Base-by-base conservation (phyloP, 2,329 filamentous ascomycete genomes). In the Aspergillus brasiliensis region DNA sequence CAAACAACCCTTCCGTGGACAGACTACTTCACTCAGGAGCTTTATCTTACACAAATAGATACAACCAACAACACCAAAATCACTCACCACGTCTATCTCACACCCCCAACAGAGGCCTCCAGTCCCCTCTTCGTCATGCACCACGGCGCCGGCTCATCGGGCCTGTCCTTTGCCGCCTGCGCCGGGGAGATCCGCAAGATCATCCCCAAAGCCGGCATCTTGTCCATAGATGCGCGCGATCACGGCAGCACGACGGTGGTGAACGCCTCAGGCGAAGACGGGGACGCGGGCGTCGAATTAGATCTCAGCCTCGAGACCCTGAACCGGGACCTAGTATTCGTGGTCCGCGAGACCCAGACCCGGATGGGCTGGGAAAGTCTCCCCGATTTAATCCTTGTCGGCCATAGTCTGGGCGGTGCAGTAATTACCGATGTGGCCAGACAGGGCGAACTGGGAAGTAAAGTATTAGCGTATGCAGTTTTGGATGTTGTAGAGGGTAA, bases 111-210 rank as follows among this genome's bases (percentile, higher is more conserved):
- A 1, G 87, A 84, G 38, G 84, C 84, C 62, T 91, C 90, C 0
- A 28, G 52, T 17, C 92, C 94, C 0, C 81, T 99, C 5, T 93
- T 99, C 75, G 89, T 98, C 61, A 91, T 91, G 78, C 95, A 99
- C 73, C 95, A 99, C 77, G 95, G 95, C 40, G 95, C 91, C 42
- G 95, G 95, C 15, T 96, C 93, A 3, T 97, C 93, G 0, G 96
- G 91, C 6, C 84, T 98, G 60, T 96, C 92, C 2, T 99, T 98
- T 77, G 93, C 93, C 5, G 83, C 91, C 3, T 87, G 96, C 62
- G 87, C 89, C 2, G 83, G 86, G 47, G 90, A 96, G 73, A 87
- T 98, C 62, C 85, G 88, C 56, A 91, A 89, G 73, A 82, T 86
- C 6, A 81, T 97, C 44, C 91, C 95, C 0, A 82, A 86, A 6